phyloP scores from a whole-genome alignment of 1,284 basidiomycete genomes.

The Puccinia horiana region DNA sequence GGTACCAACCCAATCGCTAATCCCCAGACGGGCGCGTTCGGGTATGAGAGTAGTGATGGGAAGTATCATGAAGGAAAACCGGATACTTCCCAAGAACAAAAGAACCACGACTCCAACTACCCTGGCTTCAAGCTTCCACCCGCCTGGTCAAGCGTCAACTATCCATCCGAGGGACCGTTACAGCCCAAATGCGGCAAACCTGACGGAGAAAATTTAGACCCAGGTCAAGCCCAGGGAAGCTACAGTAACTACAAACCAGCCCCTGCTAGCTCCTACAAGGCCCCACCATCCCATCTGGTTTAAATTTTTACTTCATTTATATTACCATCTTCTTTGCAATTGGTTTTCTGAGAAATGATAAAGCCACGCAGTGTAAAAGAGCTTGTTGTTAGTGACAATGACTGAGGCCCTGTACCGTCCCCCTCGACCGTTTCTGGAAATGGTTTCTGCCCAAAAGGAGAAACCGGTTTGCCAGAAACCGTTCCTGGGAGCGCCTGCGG shows the following conservation, averaged over 20 bases:
- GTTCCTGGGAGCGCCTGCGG: too few species aligned
- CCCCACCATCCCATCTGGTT: background rate
- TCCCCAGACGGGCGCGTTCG: constrained; percentile 26
- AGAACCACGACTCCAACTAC: constrained; percentile 27
- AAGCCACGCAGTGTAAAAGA: too few species aligned
- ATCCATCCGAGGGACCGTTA: background rate
- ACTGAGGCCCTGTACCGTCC: too few species aligned
- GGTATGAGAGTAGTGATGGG: constrained; percentile 35
- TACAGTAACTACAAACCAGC: constrained; percentile 35
- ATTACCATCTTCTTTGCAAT: too few species aligned
- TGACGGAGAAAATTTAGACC: constrained; percentile 12
- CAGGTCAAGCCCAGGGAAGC: constrained; percentile 29
- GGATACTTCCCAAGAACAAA: constrained; percentile 3
- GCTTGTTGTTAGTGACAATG: too few species aligned
- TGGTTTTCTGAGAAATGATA: too few species aligned
- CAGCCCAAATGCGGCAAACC: constrained; percentile 32
- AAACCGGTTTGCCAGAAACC: too few species aligned
- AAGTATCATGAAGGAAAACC: constrained; percentile 28
- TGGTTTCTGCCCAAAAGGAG: too few species aligned
- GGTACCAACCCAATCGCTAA: constrained; percentile 25
- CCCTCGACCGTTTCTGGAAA: too few species aligned
- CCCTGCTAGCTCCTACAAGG: constrained; percentile 20
- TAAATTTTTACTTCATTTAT: too few species aligned
- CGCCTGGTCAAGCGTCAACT: background rate
- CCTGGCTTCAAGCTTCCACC: constrained; percentile 14